Conservation (phyloP, 768 basidiomycete genomes). For the Hydnum rufescens region DNA sequence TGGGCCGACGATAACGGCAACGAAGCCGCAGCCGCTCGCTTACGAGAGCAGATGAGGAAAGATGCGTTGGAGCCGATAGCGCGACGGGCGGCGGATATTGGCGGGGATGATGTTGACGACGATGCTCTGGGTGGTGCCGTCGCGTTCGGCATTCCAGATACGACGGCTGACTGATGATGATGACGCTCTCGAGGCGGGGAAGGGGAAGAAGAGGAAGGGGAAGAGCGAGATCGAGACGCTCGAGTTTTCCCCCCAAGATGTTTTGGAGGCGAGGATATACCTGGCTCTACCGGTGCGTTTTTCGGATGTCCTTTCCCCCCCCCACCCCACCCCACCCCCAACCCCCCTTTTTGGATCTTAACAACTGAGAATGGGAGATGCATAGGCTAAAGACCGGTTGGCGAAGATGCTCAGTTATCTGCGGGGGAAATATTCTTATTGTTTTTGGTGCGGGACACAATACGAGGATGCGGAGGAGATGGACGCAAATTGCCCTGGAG, state of each 20-base stretch:
- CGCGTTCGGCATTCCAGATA: slow-evolving; percentile 4
- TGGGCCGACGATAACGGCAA: too few species aligned
- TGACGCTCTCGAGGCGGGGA: background rate
- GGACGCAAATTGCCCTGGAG: slow-evolving; percentile 47
- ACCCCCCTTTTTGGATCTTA: background rate
- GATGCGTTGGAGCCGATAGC: slow-evolving; percentile 53
- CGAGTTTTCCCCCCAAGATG: background rate
- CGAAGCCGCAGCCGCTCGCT: slow-evolving; percentile 20
- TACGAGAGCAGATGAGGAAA: slow-evolving; percentile 52
- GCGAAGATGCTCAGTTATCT: slow-evolving; percentile 50
- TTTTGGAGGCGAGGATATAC: background rate
- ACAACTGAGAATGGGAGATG: background rate
- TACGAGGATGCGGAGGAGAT: slow-evolving; percentile 46
- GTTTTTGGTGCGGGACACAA: slow-evolving; percentile 76
- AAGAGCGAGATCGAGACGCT: background rate
- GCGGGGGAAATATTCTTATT: slow-evolving; percentile 50
- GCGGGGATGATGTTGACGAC: background rate
- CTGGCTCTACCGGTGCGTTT: background rate
- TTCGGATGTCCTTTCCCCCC: background rate
- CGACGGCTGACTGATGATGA: background rate
- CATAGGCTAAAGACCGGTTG: slow-evolving; percentile 51
- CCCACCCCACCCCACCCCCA: background rate
- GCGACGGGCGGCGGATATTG: too few species aligned
- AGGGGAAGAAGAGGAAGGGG: background rate
- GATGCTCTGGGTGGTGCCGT: background rate